These are phyloP conservation scores for Nicotiana knightiana DNA, from an alignment of 257 asterid species.

Conservation along the genomic window DNA sequence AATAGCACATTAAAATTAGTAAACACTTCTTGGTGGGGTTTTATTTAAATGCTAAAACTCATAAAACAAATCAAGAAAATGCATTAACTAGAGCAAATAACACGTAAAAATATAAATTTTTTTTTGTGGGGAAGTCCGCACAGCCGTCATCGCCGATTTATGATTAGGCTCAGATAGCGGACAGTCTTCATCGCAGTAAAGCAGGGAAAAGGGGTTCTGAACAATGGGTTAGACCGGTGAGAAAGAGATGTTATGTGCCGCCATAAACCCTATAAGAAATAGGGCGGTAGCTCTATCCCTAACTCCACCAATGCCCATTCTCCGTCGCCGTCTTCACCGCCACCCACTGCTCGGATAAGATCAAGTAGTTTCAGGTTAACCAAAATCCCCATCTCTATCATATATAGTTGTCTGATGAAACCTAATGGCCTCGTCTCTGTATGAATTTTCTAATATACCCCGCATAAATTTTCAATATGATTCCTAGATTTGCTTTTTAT, in stretches of 20 bases:
- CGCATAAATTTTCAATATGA: background rate
- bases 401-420: background rate
- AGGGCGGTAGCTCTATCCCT: constrained; percentile 30
- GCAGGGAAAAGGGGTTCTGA: constrained; percentile 12
- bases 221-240: background rate
- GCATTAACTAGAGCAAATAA: background rate
- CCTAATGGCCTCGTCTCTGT: background rate
- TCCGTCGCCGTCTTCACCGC: constrained; percentile 15
- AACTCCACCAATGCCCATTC: background rate
- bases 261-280: constrained; percentile 21
- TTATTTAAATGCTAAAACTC: too few relatives aligned
- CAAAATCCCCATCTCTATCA: background rate
- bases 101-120: background rate
- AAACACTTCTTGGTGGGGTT: background rate
- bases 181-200: constrained; percentile 65
- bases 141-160: background rate
- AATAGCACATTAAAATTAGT: background rate
- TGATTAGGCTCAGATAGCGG: constrained; percentile 41
- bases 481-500: too few relatives aligned
- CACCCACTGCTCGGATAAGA: constrained; percentile 65
- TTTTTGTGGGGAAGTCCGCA: background rate
- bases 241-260: constrained; percentile 22
- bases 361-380: constrained; percentile 37
- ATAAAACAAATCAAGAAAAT: background rate
- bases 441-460: background rate